Percentiles rank a stretch among this genome's conserved stretches.
These are phyloP conservation scores for Melanogaster broomeanus DNA, from an alignment of 768 basidiomycete genomes.

Conservation along the genomic window DNA sequence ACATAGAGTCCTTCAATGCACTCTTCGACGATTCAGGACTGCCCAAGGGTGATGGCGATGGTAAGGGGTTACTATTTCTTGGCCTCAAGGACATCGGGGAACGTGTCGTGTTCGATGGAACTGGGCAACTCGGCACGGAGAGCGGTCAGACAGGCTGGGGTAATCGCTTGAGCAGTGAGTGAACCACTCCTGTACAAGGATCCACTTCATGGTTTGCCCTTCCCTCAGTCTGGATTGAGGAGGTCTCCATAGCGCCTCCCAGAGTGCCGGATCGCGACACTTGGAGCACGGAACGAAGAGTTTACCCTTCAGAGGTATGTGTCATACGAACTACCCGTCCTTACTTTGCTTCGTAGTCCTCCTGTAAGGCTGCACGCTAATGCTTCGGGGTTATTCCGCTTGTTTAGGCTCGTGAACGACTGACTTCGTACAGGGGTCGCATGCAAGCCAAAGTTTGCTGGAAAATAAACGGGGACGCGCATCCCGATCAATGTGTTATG, in stretches of 20 bases:
- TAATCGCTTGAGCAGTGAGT: constrained; percentile 83
- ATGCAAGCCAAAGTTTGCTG: constrained; percentile 88
- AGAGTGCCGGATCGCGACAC: constrained; percentile 86
- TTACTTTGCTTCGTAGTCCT: not conserved
- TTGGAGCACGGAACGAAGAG: constrained; percentile 68
- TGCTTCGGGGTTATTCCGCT: not conserved
- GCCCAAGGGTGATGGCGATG: constrained; percentile 71
- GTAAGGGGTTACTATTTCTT: constrained; percentile 75
- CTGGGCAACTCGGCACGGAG: constrained; percentile 51
- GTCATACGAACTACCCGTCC: not conserved
- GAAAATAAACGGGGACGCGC: constrained; percentile 68
- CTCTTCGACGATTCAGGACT: constrained; percentile 93
- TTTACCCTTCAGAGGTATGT: constrained; percentile 87
- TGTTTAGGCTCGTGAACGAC: constrained; percentile 83
- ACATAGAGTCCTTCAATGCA: constrained; percentile 95
- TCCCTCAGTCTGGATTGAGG: constrained; percentile 85
- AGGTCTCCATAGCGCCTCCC: constrained; percentile 80
- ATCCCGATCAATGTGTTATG: constrained; percentile 63
- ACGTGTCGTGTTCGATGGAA: constrained; percentile 91
- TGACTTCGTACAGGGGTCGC: constrained; percentile 88
- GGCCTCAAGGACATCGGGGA: constrained; percentile 84
- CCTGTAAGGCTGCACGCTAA: no score
- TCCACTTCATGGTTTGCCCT: constrained; percentile 5
- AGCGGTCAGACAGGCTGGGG: constrained; percentile 66
- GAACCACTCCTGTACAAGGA: constrained; percentile 4